These are phyloP conservation scores for Alectoria sarmentosa DNA, from an alignment of 495 filamentous ascomycete species.

Conservation along the genomic window DNA sequence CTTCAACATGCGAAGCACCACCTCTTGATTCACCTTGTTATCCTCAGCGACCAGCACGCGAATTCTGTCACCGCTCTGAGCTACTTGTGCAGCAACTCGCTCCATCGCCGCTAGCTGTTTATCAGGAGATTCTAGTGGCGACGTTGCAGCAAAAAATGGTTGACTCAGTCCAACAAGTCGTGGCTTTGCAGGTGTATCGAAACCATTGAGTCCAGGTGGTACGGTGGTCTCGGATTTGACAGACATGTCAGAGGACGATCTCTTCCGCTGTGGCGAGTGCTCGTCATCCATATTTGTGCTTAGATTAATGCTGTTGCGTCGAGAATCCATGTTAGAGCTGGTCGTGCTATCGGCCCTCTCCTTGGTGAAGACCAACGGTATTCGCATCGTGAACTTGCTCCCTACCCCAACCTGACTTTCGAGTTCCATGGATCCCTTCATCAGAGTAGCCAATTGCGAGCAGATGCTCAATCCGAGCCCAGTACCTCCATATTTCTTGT, in stretches of 20 bases:
- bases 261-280: constrained; percentile 14
- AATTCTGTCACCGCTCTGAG: constrained; percentile 51
- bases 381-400: constrained; percentile 73
- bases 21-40: constrained; percentile 91
- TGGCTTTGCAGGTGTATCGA: constrained; percentile 43
- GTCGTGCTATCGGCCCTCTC: constrained; percentile 52
- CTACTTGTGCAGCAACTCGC: constrained; percentile 37
- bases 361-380: constrained; percentile 72
- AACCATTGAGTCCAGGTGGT: constrained; percentile 21
- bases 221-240: constrained; percentile 19
- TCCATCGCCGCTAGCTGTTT: constrained; percentile 48
- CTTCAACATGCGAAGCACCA: constrained; percentile 71
- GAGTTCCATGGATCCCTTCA: constrained; percentile 70
- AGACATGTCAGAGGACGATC: constrained; percentile 28
- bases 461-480: constrained; percentile 89
- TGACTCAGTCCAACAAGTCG: constrained; percentile 77
- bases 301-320: constrained; percentile 26
- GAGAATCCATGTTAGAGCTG: constrained; percentile 30
- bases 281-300: constrained; percentile 16
- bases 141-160: constrained; percentile 70
- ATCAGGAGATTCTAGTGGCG: constrained; percentile 36
- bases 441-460: constrained; percentile 72
- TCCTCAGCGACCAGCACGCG: constrained; percentile 90
- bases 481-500: constrained; percentile 85
- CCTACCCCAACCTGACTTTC: constrained; percentile 67